Percentiles rank a stretch among this genome's conserved stretches.
phyloP scores from a whole-genome alignment of 306 rosid genomes.

The Lablab purpureus region DNA sequence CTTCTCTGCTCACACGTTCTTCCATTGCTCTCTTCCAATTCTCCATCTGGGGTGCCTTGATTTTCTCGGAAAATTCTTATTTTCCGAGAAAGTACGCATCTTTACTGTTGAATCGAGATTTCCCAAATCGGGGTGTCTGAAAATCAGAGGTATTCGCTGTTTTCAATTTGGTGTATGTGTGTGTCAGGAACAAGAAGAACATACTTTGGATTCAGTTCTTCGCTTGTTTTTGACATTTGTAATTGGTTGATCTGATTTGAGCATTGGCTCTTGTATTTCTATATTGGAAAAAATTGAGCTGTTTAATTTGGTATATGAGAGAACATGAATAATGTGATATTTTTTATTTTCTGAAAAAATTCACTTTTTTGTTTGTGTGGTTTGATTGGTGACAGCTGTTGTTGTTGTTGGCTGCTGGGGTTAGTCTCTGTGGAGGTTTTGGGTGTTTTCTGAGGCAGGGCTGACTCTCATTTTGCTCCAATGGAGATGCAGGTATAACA shows the following conservation, averaged over 20 bases:
- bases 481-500: conserved; percentile 59
- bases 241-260: conserved; percentile 57
- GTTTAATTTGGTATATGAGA: neutral
- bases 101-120: conserved; percentile 1
- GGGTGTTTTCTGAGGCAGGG: conserved; percentile 45
- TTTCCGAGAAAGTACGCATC: conserved; percentile 42
- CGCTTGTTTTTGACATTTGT: conserved; percentile 34
- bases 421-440: conserved; percentile 50
- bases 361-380: conserved; percentile 20
- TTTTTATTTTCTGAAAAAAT: neutral
- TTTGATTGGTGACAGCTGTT: conserved; percentile 47
- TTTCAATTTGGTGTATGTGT: neutral
- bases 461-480: conserved; percentile 48
- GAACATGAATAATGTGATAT: conserved; percentile 39
- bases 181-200: neutral
- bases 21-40: conserved; percentile 16
- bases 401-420: conserved; percentile 48
- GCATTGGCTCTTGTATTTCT: neutral
- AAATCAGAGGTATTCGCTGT: conserved; percentile 44
- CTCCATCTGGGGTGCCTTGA: conserved; percentile 43
- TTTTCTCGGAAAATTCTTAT: conserved; percentile 42
- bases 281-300: conserved; percentile 3
- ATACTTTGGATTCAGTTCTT: conserved; percentile 30
- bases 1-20: conserved; percentile 38
- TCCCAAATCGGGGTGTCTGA: conserved; percentile 29